A percentile compares a stretch with the other conserved stretches of the same genome.
These are phyloP conservation scores for Paramecium tetraurelia DNA, from an alignment of 73 alveolate species.

Conservation along the genomic window DNA sequence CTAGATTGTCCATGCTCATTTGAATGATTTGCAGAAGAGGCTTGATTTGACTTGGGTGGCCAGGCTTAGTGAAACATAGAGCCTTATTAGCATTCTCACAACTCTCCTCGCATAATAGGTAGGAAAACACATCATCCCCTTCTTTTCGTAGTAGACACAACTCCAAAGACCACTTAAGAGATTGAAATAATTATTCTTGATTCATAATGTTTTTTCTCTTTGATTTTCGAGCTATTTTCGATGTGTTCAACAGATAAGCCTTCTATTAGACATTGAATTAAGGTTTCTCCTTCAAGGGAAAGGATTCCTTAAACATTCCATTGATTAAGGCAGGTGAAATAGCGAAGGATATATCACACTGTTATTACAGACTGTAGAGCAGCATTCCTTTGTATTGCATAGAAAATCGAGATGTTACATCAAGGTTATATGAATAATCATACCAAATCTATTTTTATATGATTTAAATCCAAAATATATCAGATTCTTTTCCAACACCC, in stretches of 20 bases:
- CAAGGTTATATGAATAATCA: neutral
- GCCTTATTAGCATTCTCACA: neutral
- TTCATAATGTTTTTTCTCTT: neutral
- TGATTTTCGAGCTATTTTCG: neutral
- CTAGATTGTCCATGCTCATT: neutral
- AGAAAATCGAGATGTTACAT: neutral
- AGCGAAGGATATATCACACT: neutral
- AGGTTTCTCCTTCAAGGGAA: constrained; percentile 18
- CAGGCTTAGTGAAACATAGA: neutral
- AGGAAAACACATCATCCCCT: neutral
- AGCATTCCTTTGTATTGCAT: neutral
- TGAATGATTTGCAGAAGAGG: neutral
- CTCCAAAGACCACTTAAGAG: neutral
- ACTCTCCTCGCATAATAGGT: neutral
- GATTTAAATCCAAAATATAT: constrained; percentile 22
- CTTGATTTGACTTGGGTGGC: neutral
- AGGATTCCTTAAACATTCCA: neutral
- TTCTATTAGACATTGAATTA: neutral
- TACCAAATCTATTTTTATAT: constrained; percentile 28
- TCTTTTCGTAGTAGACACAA: neutral
- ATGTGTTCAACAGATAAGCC: neutral
- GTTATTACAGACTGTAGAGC: neutral
- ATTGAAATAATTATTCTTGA: neutral
- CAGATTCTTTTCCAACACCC: constrained; percentile 10
- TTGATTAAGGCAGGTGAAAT: neutral